phyloP scores from a whole-genome alignment of 768 basidiomycete genomes.

The Serendipita sp. region DNA sequence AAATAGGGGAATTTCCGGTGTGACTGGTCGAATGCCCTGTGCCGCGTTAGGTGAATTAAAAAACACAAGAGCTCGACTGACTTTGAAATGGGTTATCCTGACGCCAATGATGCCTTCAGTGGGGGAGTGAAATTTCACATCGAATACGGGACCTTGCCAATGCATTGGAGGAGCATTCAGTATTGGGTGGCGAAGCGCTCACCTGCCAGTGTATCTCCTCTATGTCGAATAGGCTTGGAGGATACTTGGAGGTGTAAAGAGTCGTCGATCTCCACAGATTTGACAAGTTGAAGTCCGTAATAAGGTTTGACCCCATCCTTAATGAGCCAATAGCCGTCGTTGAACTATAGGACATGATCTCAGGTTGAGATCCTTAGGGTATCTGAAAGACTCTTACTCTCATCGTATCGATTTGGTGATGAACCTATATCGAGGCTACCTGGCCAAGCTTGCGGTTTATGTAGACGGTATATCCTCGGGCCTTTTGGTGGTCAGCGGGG shows the following conservation, averaged over 20 bases:
- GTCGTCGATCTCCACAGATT: conserved; percentile 21
- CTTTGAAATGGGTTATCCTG: conserved; percentile 26
- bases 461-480: too few species aligned
- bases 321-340: conserved; percentile 57
- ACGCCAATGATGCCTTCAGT: conserved; percentile 20
- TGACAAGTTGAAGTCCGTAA: conserved; percentile 43
- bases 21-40: conserved; percentile 21
- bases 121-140: conserved; percentile 21
- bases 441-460: neutral
- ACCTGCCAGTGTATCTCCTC: conserved; percentile 45
- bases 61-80: conserved; percentile 34
- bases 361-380: neutral
- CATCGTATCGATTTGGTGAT: neutral
- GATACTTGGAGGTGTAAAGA: conserved; percentile 32
- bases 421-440: neutral
- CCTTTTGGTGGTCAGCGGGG: too few species aligned
- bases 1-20: conserved; percentile 41
- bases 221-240: conserved; percentile 45
- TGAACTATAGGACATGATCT: conserved; percentile 26
- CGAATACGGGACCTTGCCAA: conserved; percentile 29
- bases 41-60: conserved; percentile 3
- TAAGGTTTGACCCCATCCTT: conserved; percentile 44
- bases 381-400: neutral
- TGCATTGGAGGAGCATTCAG: too few species aligned
- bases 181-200: conserved; percentile 12